Conservation (phyloP, 768 basidiomycete species). For the Hygrocybe coccinea region DNA sequence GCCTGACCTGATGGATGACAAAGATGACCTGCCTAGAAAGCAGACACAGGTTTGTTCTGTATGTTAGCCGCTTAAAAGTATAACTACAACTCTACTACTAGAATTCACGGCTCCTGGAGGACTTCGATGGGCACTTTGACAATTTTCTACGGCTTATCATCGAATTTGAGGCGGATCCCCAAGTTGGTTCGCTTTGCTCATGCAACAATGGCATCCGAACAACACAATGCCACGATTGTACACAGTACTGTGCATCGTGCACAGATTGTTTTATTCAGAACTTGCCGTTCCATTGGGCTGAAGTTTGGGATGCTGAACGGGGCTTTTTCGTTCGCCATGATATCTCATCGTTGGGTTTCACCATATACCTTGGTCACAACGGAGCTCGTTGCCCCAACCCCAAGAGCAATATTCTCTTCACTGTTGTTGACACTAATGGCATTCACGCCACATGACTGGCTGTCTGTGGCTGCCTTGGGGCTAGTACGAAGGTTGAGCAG, state of each 20-base stretch:
- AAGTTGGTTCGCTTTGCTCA: background rate
- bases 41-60: background rate
- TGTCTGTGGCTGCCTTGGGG: constrained; percentile 22
- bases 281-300: background rate
- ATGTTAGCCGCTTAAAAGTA: background rate
- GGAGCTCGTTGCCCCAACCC: background rate
- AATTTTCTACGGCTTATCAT: background rate
- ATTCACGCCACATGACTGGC: constrained; percentile 19
- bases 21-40: background rate
- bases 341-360: background rate
- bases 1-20: too few relatives aligned
- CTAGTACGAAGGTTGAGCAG: constrained; percentile 13
- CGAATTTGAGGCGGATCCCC: background rate
- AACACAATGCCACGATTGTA: background rate
- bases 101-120: background rate
- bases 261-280: background rate
- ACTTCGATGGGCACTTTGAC: background rate
- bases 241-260: background rate
- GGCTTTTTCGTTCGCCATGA: background rate
- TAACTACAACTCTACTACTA: background rate
- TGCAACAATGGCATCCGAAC: background rate
- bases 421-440: constrained; percentile 22
- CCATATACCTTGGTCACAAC: background rate
- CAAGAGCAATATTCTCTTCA: constrained; percentile 12
- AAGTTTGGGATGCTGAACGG: background rate